Percentiles rank a stretch among this genome's conserved stretches.
These are phyloP conservation scores for Suhomyces sp. DNA, from an alignment of 805 yeast species.

Conservation along the genomic window DNA sequence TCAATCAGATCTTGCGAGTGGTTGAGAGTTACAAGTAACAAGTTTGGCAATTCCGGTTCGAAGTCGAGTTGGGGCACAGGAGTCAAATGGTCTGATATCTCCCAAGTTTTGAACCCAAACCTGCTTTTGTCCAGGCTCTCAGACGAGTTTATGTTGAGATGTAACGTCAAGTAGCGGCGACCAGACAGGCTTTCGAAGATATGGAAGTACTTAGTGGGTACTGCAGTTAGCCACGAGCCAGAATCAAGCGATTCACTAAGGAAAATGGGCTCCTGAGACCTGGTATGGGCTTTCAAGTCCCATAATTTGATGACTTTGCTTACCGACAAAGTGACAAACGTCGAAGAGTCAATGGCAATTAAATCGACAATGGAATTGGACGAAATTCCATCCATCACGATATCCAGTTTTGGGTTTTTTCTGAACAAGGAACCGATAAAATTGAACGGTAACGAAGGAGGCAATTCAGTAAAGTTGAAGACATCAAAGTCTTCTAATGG, in stretches of 20 bases:
- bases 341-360: constrained; percentile 32
- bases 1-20: background rate
- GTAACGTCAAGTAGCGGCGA: constrained; percentile 15
- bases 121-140: constrained; percentile 14
- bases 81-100: constrained; percentile 9
- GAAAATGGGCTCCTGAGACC: constrained; percentile 12
- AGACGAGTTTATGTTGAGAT: constrained; percentile 14
- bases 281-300: constrained; percentile 44
- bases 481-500: constrained; percentile 37
- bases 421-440: constrained; percentile 22
- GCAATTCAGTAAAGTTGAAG: constrained; percentile 50
- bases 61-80: constrained; percentile 14
- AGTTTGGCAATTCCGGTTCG: constrained; percentile 16
- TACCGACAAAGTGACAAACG: constrained; percentile 51
- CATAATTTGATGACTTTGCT: constrained; percentile 57
- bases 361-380: constrained; percentile 44
- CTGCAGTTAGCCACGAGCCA: constrained; percentile 25
- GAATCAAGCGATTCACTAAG: constrained; percentile 13
- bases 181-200: constrained; percentile 7
- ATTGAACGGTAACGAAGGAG: constrained; percentile 32
- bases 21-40: constrained; percentile 1
- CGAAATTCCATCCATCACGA: constrained; percentile 35
- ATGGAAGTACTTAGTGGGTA: constrained; percentile 31
- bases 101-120: constrained; percentile 23
- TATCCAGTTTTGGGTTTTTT: constrained; percentile 12